Evolutionary conservation across 1,284 basidiomycete species (phyloP).

Genomic region (Bjerkandera adusta): DNA sequence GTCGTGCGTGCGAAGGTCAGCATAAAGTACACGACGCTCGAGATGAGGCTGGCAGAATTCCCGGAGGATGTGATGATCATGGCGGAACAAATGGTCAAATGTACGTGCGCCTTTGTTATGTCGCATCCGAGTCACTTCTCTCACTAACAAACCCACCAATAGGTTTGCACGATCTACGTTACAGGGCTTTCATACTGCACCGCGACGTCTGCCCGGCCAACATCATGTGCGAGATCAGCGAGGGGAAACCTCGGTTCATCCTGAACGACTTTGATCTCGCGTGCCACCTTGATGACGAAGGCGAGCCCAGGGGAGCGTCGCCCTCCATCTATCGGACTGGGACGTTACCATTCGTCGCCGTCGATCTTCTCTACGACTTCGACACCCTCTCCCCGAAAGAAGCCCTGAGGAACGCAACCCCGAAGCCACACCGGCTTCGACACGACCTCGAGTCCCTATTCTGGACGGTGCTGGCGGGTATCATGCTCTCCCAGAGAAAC

Average conservation of each 20-base stretch:
- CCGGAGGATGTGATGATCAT: conserved; percentile 2
- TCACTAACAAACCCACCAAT: not conserved
- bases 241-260: conserved; percentile 2
- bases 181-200: conserved; percentile 12
- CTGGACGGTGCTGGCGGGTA: conserved; percentile 1
- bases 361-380: conserved; percentile 8
- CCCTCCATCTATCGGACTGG: conserved; percentile 10
- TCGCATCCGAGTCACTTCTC: not conserved
- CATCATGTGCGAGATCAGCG: conserved; percentile 7
- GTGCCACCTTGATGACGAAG: not conserved
- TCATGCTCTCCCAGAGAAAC: not conserved
- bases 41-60: not conserved
- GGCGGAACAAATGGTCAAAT: conserved; percentile 13
- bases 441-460: conserved; percentile 6
- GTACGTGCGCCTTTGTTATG: conserved; percentile 4
- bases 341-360: conserved; percentile 13
- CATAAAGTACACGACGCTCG: conserved; percentile 8
- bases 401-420: not conserved
- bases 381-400: not conserved
- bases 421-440: conserved; percentile 2
- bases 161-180: conserved; percentile 10
- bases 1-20: conserved; percentile 7
- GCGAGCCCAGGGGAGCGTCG: not conserved
- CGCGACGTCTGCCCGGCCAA: conserved; percentile 10
- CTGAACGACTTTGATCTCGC: conserved; percentile 15